Evolutionary conservation across 2,329 filamentous ascomycete genomes (phyloP).

Genomic region (Mariannaea sp.): DNA sequence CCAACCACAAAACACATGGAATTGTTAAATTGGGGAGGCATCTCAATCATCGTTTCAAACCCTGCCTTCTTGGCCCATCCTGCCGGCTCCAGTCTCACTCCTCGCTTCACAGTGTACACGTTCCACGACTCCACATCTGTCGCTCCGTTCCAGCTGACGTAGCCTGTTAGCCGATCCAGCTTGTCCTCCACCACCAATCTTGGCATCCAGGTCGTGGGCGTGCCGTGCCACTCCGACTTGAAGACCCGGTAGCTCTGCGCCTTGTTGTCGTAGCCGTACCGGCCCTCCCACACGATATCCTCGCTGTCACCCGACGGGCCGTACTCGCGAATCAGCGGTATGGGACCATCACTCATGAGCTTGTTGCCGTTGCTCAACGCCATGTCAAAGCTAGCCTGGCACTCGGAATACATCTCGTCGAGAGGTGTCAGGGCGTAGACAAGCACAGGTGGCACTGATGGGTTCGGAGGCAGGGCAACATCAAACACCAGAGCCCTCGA

Average conservation of each 20-base stretch:
- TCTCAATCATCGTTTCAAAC: slow-evolving; percentile 36
- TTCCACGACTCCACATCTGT: slow-evolving; percentile 35
- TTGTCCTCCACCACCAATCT: slow-evolving; percentile 21
- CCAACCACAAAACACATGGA: slow-evolving; percentile 28
- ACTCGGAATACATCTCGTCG: slow-evolving; percentile 1
- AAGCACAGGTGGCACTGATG: slow-evolving; percentile 10
- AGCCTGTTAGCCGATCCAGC: slow-evolving; percentile 5
- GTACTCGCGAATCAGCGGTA: slow-evolving; percentile 35
- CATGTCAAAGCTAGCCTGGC: slow-evolving; percentile 28
- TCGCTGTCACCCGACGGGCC: slow-evolving; percentile 20
- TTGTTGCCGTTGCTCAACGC: slow-evolving; percentile 31
- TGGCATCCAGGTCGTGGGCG: slow-evolving; percentile 25
- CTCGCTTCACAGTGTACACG: slow-evolving; percentile 21
- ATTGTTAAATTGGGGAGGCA: slow-evolving; percentile 18
- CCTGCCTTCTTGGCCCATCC: slow-evolving; percentile 14
- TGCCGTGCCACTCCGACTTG: slow-evolving; percentile 34
- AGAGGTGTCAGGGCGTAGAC: slow-evolving; percentile 6
- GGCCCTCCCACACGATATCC: slow-evolving; percentile 35
- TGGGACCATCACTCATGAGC: slow-evolving; percentile 30
- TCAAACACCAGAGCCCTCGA: slow-evolving; percentile 22
- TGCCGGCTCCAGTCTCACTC: neutral
- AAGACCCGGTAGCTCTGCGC: slow-evolving; percentile 33
- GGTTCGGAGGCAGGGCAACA: slow-evolving; percentile 25
- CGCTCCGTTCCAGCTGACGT: slow-evolving; percentile 37
- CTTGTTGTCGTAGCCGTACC: slow-evolving; percentile 30